A percentile compares a stretch with the other conserved stretches of the same genome.
phyloP scores from a whole-genome alignment of 768 basidiomycete genomes.

The Russula foetens region DNA sequence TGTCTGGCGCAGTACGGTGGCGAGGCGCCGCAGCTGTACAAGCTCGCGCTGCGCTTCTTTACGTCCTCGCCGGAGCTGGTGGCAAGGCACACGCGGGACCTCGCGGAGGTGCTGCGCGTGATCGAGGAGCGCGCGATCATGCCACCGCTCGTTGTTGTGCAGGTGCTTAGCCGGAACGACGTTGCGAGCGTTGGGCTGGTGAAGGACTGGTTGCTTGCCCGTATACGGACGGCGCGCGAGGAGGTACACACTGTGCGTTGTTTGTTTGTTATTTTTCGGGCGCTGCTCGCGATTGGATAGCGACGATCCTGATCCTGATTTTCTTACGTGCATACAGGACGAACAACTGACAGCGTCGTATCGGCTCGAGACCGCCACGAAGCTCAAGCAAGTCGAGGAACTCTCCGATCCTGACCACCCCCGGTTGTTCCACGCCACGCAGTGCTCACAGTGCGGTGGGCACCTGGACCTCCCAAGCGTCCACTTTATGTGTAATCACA shows the following conservation, averaged over 20 bases:
- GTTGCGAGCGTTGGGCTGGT: constrained; percentile 89
- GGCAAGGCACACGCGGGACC: constrained; percentile 58
- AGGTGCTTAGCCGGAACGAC: constrained; percentile 79
- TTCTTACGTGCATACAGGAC: constrained; percentile 44
- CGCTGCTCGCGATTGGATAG: too few relatives aligned
- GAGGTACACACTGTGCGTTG: constrained; percentile 68
- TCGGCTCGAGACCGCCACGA: constrained; percentile 71
- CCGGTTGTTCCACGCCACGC: constrained; percentile 87
- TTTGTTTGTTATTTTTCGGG: neutral
- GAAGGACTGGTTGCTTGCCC: constrained; percentile 80
- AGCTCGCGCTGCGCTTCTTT: constrained; percentile 81
- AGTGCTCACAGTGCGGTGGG: constrained; percentile 83
- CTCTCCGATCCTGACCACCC: constrained; percentile 73
- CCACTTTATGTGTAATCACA: constrained; percentile 98
- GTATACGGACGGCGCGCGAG: constrained; percentile 62
- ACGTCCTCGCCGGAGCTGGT: constrained; percentile 75
- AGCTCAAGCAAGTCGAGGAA: constrained; percentile 73
- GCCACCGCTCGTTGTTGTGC: constrained; percentile 83
- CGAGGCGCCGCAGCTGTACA: constrained; percentile 66
- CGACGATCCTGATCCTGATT: neutral
- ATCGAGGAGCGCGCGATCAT: constrained; percentile 79
- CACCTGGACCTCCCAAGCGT: constrained; percentile 89
- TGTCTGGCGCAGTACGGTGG: constrained; percentile 71
- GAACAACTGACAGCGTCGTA: constrained; percentile 83
- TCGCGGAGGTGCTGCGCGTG: constrained; percentile 61